Conservation (phyloP, 306 rosid genomes). For the Astragalus membranaceus region DNA sequence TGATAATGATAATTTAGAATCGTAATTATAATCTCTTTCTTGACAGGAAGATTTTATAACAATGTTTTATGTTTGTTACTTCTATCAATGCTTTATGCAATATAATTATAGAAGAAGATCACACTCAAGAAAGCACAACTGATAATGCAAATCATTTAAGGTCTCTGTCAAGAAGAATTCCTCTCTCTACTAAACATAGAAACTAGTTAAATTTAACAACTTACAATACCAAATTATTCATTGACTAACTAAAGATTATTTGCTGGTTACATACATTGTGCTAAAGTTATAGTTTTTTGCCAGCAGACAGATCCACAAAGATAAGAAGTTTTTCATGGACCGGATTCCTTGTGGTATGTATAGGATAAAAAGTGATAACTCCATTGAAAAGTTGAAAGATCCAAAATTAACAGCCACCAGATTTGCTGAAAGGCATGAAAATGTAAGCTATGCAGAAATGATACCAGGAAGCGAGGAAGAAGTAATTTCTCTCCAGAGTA, state of each 20-base stretch:
- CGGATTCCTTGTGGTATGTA: constrained; percentile 26
- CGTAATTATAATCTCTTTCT: not conserved
- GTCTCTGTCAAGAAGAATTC: not conserved
- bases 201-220: not conserved
- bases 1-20: not conserved
- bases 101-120: not conserved
- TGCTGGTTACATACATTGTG: not conserved
- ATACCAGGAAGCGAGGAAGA: constrained; percentile 53
- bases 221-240: not conserved
- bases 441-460: constrained; percentile 50
- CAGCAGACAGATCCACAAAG: constrained; percentile 28
- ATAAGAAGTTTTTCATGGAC: constrained; percentile 17
- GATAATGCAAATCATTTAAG: not conserved
- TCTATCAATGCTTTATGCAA: not conserved
- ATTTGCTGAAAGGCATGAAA: constrained; percentile 4
- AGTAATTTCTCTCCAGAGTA: constrained; percentile 30
- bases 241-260: not conserved
- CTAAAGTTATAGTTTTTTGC: constrained; percentile 9
- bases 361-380: constrained; percentile 33
- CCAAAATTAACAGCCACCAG: constrained; percentile 22
- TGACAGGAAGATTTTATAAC: not conserved
- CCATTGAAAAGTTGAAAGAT: constrained; percentile 32
- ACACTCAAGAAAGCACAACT: not conserved
- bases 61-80: not conserved
- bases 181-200: not conserved